These are phyloP conservation scores for Leucogyrophana mollusca DNA, from an alignment of 768 basidiomycete species.

Conservation along the genomic window DNA sequence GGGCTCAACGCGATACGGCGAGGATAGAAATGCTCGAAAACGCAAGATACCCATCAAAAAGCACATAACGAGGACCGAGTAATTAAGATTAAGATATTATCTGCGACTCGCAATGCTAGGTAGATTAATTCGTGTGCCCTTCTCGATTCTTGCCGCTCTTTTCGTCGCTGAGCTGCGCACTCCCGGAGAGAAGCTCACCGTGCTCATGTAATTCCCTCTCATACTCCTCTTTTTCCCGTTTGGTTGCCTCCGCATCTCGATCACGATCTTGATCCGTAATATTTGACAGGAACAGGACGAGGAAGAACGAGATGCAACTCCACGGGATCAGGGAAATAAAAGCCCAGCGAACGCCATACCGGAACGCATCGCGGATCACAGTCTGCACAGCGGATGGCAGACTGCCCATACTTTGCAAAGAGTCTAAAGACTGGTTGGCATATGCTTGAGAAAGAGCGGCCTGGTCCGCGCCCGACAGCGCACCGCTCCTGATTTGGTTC, in stretches of 20 bases:
- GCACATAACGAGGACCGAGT: no score
- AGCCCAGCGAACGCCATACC: constrained; percentile 31
- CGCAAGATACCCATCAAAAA: no score
- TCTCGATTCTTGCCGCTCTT: no score
- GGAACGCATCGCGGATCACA: constrained; percentile 34
- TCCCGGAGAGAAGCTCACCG: no score
- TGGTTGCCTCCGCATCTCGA: constrained; percentile 1
- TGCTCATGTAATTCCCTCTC: no score
- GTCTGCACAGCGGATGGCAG: constrained; percentile 29
- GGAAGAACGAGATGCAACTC: constrained; percentile 29
- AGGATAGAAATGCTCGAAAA: no score
- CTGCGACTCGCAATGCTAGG: no score
- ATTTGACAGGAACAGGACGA: constrained; percentile 30
- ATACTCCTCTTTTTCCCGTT: background rate
- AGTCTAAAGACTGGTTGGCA: constrained; percentile 19
- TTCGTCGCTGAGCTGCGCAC: no score
- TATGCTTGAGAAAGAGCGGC: constrained; percentile 16
- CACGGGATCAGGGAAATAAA: constrained; percentile 44
- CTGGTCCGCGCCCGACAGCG: constrained; percentile 22
- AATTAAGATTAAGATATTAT: no score
- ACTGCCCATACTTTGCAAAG: constrained; percentile 27
- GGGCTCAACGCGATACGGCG: no score
- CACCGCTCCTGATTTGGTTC: constrained; percentile 24
- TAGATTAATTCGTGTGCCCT: no score
- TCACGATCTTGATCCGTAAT: constrained; percentile 27